phyloP scores from a whole-genome alignment of 1,284 basidiomycete species.

The Xerocomus nothofagi region DNA sequence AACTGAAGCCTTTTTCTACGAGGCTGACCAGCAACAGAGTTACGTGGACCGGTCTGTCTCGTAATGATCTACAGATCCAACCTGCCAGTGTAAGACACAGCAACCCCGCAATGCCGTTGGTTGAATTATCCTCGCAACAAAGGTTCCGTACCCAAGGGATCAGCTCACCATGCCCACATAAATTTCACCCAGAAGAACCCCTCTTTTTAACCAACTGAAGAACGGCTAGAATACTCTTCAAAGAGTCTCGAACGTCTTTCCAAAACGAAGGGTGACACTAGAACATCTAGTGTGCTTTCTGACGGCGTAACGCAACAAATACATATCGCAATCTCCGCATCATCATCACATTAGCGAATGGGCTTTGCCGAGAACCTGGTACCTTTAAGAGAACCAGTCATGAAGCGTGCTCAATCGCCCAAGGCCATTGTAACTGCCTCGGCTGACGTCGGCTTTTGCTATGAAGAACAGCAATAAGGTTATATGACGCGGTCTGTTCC shows the following conservation, averaged over 20 bases:
- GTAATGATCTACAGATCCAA: no score
- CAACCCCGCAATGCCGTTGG: no score
- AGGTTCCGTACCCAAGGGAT: background rate
- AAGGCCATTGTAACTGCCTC: no score
- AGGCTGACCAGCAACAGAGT: no score
- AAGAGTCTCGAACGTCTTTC: background rate
- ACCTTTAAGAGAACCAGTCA: no score
- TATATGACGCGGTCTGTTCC: background rate
- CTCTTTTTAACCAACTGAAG: background rate
- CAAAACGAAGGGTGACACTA: no score
- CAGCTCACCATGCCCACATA: slow-evolving; percentile 1
- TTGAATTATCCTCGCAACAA: background rate
- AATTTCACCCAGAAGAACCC: background rate
- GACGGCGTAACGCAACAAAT: background rate
- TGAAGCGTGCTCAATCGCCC: no score
- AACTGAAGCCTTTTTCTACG: background rate
- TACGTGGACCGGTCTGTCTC: no score
- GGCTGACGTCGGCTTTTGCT: no score
- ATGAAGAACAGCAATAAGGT: background rate
- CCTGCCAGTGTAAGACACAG: no score
- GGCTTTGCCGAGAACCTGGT: no score
- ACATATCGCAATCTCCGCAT: background rate
- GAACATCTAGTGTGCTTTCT: background rate
- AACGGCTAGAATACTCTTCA: background rate
- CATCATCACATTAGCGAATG: background rate